Evolutionary conservation across 805 yeast species (phyloP).

Genomic region (Saturnispora saitoi): DNA sequence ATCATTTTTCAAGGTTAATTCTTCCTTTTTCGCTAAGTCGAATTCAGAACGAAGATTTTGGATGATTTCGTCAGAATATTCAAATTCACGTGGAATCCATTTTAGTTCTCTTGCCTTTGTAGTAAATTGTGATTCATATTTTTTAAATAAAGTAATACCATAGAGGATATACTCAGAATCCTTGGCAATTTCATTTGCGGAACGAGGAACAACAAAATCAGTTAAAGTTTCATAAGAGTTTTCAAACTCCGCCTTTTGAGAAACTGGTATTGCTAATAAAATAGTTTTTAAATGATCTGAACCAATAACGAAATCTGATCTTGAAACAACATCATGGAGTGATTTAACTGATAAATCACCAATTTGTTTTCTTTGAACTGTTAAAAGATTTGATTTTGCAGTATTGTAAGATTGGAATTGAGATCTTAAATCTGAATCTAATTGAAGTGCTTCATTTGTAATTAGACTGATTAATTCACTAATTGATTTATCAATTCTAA

Average conservation of each 20-base stretch:
- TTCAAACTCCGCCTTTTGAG: slow-evolving; percentile 50
- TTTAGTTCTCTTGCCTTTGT: slow-evolving; percentile 71
- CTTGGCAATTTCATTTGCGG: slow-evolving; percentile 58
- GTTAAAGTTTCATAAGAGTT: slow-evolving; percentile 66
- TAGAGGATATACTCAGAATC: slow-evolving; percentile 72
- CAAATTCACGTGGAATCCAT: slow-evolving; percentile 89
- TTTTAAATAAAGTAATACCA: slow-evolving; percentile 79
- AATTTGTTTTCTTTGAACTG: slow-evolving; percentile 86
- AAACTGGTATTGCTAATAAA: slow-evolving; percentile 82
- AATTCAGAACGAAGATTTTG: slow-evolving; percentile 71
- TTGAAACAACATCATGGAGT: slow-evolving; percentile 77
- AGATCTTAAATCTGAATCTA: slow-evolving; percentile 79
- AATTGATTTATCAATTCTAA: slow-evolving; percentile 75
- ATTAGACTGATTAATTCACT: slow-evolving; percentile 63
- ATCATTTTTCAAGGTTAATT: slow-evolving; percentile 66
- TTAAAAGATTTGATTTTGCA: slow-evolving; percentile 74
- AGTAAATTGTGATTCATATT: slow-evolving; percentile 61
- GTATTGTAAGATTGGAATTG: slow-evolving; percentile 66
- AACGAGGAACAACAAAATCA: slow-evolving; percentile 84
- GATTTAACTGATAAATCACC: slow-evolving; percentile 92
- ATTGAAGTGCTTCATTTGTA: slow-evolving; percentile 66
- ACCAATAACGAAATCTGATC: slow-evolving; percentile 72
- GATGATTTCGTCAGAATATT: slow-evolving; percentile 69
- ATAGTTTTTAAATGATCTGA: slow-evolving; percentile 83
- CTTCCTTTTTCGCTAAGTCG: slow-evolving; percentile 64